Base-by-base conservation (phyloP, 306 rosid genomes). In the Corylus americana region DNA sequence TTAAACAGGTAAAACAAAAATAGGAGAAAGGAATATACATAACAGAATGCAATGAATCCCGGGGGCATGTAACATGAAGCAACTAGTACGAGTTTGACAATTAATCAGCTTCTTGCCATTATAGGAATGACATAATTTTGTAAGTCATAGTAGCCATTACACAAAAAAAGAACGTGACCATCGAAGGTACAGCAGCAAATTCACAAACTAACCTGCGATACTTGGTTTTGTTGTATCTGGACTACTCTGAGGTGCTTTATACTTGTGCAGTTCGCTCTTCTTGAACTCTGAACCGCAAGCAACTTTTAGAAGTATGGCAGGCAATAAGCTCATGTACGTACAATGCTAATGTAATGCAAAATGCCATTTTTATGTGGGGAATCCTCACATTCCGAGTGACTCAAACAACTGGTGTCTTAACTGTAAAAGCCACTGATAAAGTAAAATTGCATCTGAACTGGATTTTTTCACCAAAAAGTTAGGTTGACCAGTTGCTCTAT, bases 241-340 rank as follows among this genome's bases (percentile, higher is more conserved):
- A 88, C 88, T 88, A 83, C 81, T 76, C 77, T 86, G 81, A 17
- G 90, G 89, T 57, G 97, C 79, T 37, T 54, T 86, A 80, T 91
- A 91, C 84, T 93, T 87, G 48, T 83, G 86, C 66, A 86, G 77
- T 79, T 88, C 93, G 75, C 92, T 91, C 92, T 83, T 92, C 91
- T 88, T 92, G 80, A 95, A 95, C 71, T 95, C 98, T 95, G 89
- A 75, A 84, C 76, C 58, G 71, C 78, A 78, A 55, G 58, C 73
- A 63, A 83, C 47, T 27, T 74, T 82, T 62, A 84, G 59, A 74
- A 47, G 78, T 79, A 49, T 80, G 62, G 22, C 82, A 54, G 22
- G 39, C 53, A 17, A 55, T 53, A 53, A 54, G 64, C 57, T 55
- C 4, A 44, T 51, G 37, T 18, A 42, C 5, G 61, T 59, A 10